These are phyloP conservation scores for Pseudopediastrum boryanum DNA, from an alignment of 139 green algal genomes.

Conservation along the genomic window DNA sequence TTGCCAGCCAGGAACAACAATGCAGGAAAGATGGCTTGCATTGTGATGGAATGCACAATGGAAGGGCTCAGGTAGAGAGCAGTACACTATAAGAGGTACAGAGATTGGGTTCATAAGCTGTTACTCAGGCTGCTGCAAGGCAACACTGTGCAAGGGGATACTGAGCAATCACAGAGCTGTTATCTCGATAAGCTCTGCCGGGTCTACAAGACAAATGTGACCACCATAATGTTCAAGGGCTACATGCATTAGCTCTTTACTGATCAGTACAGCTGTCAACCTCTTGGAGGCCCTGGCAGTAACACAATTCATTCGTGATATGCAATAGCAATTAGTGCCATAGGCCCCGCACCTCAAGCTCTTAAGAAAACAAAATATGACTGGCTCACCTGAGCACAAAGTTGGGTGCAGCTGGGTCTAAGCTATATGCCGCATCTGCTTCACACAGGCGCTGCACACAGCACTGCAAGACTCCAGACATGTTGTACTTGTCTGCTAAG, in stretches of 20 bases:
- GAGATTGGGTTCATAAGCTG: too few relatives aligned
- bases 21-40: too few relatives aligned
- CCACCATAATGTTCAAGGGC: not conserved
- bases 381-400: conserved; percentile 2
- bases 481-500: conserved; percentile 28
- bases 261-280: not conserved
- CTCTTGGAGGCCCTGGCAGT: not conserved
- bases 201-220: too few relatives aligned
- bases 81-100: too few relatives aligned
- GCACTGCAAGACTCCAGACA: conserved; percentile 18
- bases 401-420: conserved; percentile 4
- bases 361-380: not conserved
- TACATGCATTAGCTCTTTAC: not conserved
- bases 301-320: not conserved
- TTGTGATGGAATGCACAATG: too few relatives aligned
- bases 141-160: too few relatives aligned
- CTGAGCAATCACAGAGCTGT: too few relatives aligned
- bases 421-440: not conserved
- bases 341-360: not conserved
- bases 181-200: too few relatives aligned
- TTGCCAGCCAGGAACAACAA: not conserved
- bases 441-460: not conserved
- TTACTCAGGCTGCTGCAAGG: too few relatives aligned
- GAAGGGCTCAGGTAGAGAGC: too few relatives aligned
- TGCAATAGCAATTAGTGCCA: not conserved